Base-by-base conservation (phyloP, 2,329 filamentous ascomycete genomes). In the Fusarium domesticum region DNA sequence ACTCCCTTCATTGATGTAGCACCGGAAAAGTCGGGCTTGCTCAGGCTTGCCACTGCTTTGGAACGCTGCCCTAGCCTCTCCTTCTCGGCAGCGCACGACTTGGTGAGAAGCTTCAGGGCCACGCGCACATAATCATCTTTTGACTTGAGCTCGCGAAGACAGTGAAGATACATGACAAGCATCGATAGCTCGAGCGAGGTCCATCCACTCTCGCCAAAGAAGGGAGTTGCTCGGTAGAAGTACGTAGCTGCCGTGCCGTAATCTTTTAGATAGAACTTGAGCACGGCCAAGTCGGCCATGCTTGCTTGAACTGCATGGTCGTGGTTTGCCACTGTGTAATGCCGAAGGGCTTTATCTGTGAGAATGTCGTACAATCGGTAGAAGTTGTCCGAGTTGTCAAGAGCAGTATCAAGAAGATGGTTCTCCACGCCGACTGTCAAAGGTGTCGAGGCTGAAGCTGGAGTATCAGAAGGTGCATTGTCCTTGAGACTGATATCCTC, bases 141-240 rank as follows among this genome's bases (percentile, higher is more conserved):
- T 12, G 83, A 81, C 37, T 85, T 75, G 19, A 96, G 76, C 56
- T 88, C 78, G 53, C 87, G 85, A 19, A 98, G 75, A 64, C 91
- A 97, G 37, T 80, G 78, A 1, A 87, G 81, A 63, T 96, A 93
- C 76, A 96, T 85, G 52, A 88, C 80, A 6, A 97, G 76, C 78
- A 96, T 87, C 1, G 85, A 85, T 4, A 89, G 73, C 61, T 97
- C 90, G 11, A 96, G 74, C 1, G 84, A 72, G 41, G 78, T 82
- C 91, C 93, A 97, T 35, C 84, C 80, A 44, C 79, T 83, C 44
- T 85, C 81, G 0, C 85, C 85, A 56, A 93, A 96, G 50, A 88
- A 87, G 0, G 85, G 84, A 1, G 87, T 85, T 34, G 93, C 83
- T 35, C 83, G 78, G 57, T 85, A 80, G 58, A 98, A 93, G 59